These are phyloP conservation scores for Rhamnella rubrinervis DNA, from an alignment of 331 rosid species.

Conservation along the genomic window DNA sequence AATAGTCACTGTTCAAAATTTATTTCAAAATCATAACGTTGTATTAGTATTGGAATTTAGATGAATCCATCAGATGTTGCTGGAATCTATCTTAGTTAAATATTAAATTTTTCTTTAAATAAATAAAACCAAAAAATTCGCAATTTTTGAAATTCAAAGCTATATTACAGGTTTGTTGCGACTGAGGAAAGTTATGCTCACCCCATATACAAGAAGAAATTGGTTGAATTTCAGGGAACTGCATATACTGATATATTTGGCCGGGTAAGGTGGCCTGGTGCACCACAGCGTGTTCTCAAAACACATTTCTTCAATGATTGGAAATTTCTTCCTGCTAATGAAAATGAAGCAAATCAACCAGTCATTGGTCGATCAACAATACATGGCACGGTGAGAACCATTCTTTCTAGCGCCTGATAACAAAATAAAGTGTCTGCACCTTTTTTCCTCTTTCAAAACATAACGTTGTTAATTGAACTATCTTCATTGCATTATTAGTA, in stretches of 20 bases:
- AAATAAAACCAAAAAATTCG: too few relatives aligned
- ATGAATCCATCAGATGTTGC: too few relatives aligned
- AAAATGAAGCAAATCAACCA: slow-evolving; percentile 51
- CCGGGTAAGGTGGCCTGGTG: slow-evolving; percentile 78
- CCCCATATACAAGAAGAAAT: slow-evolving; percentile 69
- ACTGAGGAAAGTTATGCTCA: slow-evolving; percentile 83
- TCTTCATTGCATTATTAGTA: too few relatives aligned
- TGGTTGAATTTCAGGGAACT: slow-evolving; percentile 63
- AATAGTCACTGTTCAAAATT: too few relatives aligned
- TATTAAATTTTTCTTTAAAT: not conserved
- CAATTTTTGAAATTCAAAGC: not conserved
- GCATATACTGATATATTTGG: slow-evolving; percentile 73
- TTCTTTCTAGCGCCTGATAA: too few relatives aligned
- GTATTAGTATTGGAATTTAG: too few relatives aligned
- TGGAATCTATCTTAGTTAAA: not conserved
- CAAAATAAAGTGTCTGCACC: too few relatives aligned
- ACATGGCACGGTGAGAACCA: slow-evolving; percentile 54
- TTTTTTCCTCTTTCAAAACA: too few relatives aligned
- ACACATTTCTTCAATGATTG: slow-evolving; percentile 56
- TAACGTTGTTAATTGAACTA: too few relatives aligned
- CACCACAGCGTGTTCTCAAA: slow-evolving; percentile 73
- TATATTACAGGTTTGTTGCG: slow-evolving; percentile 65
- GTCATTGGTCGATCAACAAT: slow-evolving; percentile 61
- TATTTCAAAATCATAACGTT: too few relatives aligned
- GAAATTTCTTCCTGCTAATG: slow-evolving; percentile 49